Base-by-base conservation (phyloP, 1,284 basidiomycete genomes). In the Melampsora larici-populina region DNA sequence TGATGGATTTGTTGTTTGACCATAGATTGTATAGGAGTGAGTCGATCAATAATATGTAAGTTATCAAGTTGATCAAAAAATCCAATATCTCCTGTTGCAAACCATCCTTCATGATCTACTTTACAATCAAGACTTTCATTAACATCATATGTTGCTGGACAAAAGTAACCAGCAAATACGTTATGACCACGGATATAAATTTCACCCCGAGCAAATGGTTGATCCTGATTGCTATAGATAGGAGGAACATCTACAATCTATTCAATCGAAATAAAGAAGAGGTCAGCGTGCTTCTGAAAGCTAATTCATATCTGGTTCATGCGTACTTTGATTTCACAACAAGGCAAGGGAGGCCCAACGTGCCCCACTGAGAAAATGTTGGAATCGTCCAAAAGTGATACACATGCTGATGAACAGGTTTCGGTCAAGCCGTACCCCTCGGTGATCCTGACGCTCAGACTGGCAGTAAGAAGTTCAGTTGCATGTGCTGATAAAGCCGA, bases 281-380 rank as follows among this genome's bases (percentile, higher is more conserved):
- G 7, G 13, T 24, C 18, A 24, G n/a, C 5, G 7, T 58, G n/a
- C 13, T 1, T 15, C 29, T n/a, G n/a, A 8, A 24, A n/a, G 7
- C 15, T 13, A 24, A 6, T 29, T n/a, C 4, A 24, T 58, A 5
- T 7, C 4, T n/a, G 7, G 8, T n/a, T n/a, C 13, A 29, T 58
- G 40, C 74, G 31, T 48, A 76, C 74, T 63, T 76, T 76, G 51
- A 76, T 63, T 60, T 76, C 74, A 63, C 74, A 76, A 29, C 74
- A 76, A 29, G 74, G 66, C 49, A 76, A 51, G 6, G 74, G 74
- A 60, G 51, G 55, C 15, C 74, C 74, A 18, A 76, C 65, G 31
- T 76, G 66, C 4, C 74, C 74, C 17, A 69, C 65, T 24, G 49
- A 36, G 36, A 69, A 76, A 7, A 58, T 15, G 33, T 68, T 31